Conservation (phyloP, 2,329 filamentous ascomycete species). For the Raffaelea deltoideospora region DNA sequence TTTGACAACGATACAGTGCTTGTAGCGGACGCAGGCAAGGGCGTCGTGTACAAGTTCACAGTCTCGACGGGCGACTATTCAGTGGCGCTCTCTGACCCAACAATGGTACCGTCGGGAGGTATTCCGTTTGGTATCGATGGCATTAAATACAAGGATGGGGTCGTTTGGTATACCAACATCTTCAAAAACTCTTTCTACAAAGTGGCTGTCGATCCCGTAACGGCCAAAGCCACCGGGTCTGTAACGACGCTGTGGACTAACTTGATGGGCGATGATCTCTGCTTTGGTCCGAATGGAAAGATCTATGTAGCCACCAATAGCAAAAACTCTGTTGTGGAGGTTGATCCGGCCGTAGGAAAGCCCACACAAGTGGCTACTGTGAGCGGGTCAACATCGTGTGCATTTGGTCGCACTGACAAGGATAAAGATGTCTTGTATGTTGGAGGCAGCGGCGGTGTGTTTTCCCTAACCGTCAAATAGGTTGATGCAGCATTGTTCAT, state of each 20-base stretch:
- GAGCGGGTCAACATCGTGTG: constrained; percentile 15
- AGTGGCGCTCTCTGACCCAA: constrained; percentile 13
- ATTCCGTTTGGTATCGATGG: constrained; percentile 20
- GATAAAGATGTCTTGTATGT: constrained; percentile 17
- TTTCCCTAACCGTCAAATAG: no score
- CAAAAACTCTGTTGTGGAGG: constrained; percentile 16
- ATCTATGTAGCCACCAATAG: constrained; percentile 17
- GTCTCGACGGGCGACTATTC: constrained; percentile 14
- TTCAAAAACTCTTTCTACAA: constrained; percentile 20
- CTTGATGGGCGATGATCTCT: constrained; percentile 18
- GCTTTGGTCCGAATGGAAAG: constrained; percentile 17
- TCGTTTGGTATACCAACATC: constrained; percentile 20
- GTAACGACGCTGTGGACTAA: constrained; percentile 16
- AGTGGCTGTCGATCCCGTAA: constrained; percentile 13
- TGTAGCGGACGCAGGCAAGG: constrained; percentile 16
- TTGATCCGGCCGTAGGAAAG: constrained; percentile 14
- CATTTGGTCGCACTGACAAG: constrained; percentile 15
- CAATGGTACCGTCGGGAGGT: constrained; percentile 15
- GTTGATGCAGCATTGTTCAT: no score
- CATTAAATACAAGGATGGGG: constrained; percentile 15
- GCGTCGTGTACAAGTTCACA: constrained; percentile 14
- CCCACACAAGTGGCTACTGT: constrained; percentile 13
- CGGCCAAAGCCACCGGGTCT: constrained; percentile 13
- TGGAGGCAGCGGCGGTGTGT: constrained; percentile 14
- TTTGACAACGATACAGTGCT: constrained; percentile 17